Conservation (phyloP, 73 alveolate species). For the Stentor coeruleus region DNA sequence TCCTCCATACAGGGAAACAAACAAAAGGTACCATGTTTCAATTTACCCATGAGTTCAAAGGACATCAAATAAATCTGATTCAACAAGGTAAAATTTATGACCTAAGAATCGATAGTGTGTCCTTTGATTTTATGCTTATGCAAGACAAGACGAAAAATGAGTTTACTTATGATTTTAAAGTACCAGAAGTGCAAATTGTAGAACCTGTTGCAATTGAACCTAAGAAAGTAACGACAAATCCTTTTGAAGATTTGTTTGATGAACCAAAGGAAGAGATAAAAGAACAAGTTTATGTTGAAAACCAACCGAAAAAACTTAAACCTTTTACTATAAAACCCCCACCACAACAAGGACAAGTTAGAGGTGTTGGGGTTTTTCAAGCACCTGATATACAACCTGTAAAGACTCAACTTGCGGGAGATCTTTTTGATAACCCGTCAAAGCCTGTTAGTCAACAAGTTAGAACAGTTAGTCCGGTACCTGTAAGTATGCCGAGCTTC, state of each 20-base stretch:
- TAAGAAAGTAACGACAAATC: background rate
- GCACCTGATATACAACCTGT: constrained; percentile 10
- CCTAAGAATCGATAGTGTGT: background rate
- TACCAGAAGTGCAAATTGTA: background rate
- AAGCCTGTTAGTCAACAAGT: background rate
- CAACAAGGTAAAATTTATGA: constrained; percentile 8
- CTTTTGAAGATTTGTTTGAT: constrained; percentile 11
- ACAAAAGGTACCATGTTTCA: background rate
- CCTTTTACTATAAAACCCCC: constrained; percentile 5
- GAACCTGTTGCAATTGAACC: background rate
- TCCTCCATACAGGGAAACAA: background rate
- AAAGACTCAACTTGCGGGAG: background rate
- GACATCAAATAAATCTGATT: background rate
- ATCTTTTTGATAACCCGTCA: constrained; percentile 16
- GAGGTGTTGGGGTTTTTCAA: background rate
- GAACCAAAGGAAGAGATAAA: background rate
- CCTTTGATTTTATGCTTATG: background rate
- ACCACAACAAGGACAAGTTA: background rate
- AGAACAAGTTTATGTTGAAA: background rate
- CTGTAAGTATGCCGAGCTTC: background rate
- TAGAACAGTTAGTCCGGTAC: background rate
- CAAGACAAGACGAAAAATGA: background rate
- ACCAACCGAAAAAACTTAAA: background rate
- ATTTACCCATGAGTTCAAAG: background rate
- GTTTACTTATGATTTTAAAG: constrained; percentile 6